These are phyloP conservation scores for Xylogone sp. DNA, from an alignment of 2,329 filamentous ascomycete genomes.

Conservation along the genomic window DNA sequence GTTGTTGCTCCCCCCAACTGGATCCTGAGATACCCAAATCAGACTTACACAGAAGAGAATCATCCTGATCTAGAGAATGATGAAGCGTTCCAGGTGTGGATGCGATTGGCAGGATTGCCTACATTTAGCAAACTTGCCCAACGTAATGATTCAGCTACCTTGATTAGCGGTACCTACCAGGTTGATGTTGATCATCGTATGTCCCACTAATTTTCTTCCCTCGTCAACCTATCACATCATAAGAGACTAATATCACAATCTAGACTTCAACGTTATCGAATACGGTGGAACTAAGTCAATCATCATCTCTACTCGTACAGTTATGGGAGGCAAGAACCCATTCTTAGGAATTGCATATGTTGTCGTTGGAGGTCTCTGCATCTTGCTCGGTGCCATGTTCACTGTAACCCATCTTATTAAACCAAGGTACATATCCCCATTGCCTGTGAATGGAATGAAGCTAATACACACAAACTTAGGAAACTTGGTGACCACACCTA, in stretches of 20 bases:
- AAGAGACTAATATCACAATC: slow-evolving; percentile 15
- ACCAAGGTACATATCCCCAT: slow-evolving; percentile 61
- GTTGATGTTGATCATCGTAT: slow-evolving; percentile 75
- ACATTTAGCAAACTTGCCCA: slow-evolving; percentile 91
- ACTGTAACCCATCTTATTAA: slow-evolving; percentile 87
- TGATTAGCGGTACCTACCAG: slow-evolving; percentile 70
- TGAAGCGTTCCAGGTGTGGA: slow-evolving; percentile 96
- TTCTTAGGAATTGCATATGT: slow-evolving; percentile 97
- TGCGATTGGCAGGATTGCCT: slow-evolving; percentile 92
- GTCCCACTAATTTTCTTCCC: slow-evolving; percentile 31
- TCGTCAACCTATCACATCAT: not conserved
- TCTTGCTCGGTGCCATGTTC: slow-evolving; percentile 83
- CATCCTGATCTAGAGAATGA: slow-evolving; percentile 68
- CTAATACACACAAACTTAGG: slow-evolving; percentile 39
- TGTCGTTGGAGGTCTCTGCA: slow-evolving; percentile 88
- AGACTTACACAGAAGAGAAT: slow-evolving; percentile 59
- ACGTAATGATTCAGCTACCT: slow-evolving; percentile 68
- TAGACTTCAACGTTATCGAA: slow-evolving; percentile 74
- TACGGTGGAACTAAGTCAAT: slow-evolving; percentile 90
- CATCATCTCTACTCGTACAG: slow-evolving; percentile 81
- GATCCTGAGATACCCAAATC: slow-evolving; percentile 61
- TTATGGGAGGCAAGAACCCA: slow-evolving; percentile 92
- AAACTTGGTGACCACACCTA: slow-evolving; percentile 99
- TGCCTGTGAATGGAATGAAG: not conserved
- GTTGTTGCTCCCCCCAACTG: slow-evolving; percentile 87